phyloP scores from a whole-genome alignment of 352 stramenopile genomes.

The Elongisporangium undulatum region DNA sequence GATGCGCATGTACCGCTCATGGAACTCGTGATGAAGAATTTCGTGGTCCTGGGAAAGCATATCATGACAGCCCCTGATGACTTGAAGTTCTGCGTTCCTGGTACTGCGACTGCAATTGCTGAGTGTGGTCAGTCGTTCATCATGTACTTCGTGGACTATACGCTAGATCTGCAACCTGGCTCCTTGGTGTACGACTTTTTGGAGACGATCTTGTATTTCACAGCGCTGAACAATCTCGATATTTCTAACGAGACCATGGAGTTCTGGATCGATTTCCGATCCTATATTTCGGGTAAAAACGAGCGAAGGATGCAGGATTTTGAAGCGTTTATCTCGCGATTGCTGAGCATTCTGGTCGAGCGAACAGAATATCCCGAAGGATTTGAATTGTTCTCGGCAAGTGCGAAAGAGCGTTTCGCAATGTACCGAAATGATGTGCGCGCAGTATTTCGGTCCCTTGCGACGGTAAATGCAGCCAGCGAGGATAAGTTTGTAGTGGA shows the following conservation, averaged over 20 bases:
- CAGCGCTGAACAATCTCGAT: constrained; percentile 50
- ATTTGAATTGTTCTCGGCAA: constrained; percentile 43
- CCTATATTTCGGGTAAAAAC: constrained; percentile 74
- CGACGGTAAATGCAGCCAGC: constrained; percentile 57
- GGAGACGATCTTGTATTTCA: constrained; percentile 66
- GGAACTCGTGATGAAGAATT: constrained; percentile 75
- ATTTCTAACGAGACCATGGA: constrained; percentile 79
- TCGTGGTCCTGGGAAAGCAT: constrained; percentile 64
- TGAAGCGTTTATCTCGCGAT: constrained; percentile 63
- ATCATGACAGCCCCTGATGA: constrained; percentile 24
- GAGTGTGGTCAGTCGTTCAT: constrained; percentile 79
- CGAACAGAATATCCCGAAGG: constrained; percentile 58
- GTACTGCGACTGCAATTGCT: constrained; percentile 50
- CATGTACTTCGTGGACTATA: constrained; percentile 77
- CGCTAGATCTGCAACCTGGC: constrained; percentile 43
- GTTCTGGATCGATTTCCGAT: constrained; percentile 78
- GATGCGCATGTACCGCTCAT: constrained; percentile 64
- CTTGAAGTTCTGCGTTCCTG: constrained; percentile 39
- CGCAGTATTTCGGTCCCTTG: constrained; percentile 67
- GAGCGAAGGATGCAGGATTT: constrained; percentile 65
- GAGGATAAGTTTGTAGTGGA: constrained; percentile 81
- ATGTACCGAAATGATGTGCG: constrained; percentile 72
- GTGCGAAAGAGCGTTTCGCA: constrained; percentile 57
- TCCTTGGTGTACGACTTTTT: constrained; percentile 78
- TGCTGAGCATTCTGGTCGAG: constrained; percentile 66